Percentiles rank a stretch among this genome's conserved stretches.
Conservation (phyloP, 345 rosid species). For the Populus pruinosa region DNA sequence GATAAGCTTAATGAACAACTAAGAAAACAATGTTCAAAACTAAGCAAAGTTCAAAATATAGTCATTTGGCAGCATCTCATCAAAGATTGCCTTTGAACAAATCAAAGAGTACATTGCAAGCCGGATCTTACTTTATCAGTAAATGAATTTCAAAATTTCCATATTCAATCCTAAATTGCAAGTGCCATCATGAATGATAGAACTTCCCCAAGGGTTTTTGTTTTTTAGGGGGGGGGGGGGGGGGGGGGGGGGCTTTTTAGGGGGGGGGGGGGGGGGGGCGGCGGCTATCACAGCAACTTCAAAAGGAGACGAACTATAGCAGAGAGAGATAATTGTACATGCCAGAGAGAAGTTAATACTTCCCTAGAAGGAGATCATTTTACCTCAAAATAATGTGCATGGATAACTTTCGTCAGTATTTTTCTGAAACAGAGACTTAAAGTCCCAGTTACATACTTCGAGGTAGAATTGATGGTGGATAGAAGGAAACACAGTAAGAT, state of each 20-base stretch:
- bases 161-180: neutral
- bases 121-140: neutral
- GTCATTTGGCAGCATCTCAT: neutral
- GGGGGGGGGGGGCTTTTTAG: neutral
- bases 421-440: slow-evolving; percentile 87
- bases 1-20: slow-evolving; percentile 3
- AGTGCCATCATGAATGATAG: neutral
- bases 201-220: neutral
- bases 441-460: slow-evolving; percentile 82
- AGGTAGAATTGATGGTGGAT: slow-evolving; percentile 78
- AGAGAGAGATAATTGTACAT: neutral
- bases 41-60: neutral
- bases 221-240: too few species aligned
- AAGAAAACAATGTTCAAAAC: neutral
- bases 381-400: slow-evolving; percentile 87
- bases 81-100: neutral
- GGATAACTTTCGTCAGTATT: slow-evolving; percentile 86
- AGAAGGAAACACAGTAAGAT: slow-evolving; percentile 81
- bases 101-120: neutral
- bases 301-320: neutral
- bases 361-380: neutral
- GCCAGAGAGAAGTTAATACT: neutral
- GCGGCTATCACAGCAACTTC: neutral
- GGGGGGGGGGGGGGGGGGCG: too few species aligned
- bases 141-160: neutral